Evolutionary conservation across 2,329 filamentous ascomycete species (phyloP), one percentile per base, ranked within the genome.

Genomic region (Fusarium brachygibbosum): DNA sequence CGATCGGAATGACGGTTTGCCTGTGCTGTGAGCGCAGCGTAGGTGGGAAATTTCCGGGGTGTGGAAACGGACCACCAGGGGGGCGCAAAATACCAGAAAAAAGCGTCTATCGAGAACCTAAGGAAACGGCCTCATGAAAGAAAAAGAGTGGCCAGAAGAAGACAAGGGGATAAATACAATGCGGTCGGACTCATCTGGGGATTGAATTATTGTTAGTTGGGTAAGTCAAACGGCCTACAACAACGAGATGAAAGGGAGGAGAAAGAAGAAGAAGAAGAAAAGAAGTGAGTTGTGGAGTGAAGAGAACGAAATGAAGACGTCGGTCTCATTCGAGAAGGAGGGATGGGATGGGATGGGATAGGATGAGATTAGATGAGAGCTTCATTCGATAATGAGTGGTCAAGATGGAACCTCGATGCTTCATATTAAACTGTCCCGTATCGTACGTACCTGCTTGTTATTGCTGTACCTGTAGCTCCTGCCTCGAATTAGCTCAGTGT

Each of bases 171-270:
- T 70, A 69, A 68, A 42, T 65, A 71, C 61, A 73, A 74, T 74
- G 70, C 71, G 72, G 73, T 74, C 72, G 70, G 70, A 76, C 72
- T 75, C 78, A 80, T 80, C 71, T 51, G 77, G 63, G 54, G 52
- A 40, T 66, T 56, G 41, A 40, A 53, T 49, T 31, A 35, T 70
- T 58, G 58, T 68, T 61, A 56, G 41, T 56, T 60, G 46, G 21
- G 19, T 17, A 42, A 62, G 50, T 70, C 59, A 58, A 35, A 49
- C 56, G 57, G 57, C 61, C 53, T 63, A 50, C 48, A 59, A 56
- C 50, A 61, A 64, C 44, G 51, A 60, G 49, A 53, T 44, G 53
- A 63, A 48, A 37, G 48, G 53, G 25, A 49, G 45, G 17, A 44
- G 40, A 44, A 55, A 31, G 42, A 41, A 38, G 42, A 50, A 28